Conservation (phyloP, 176 grass and related monocot genomes). For the Juncus inflexus region DNA sequence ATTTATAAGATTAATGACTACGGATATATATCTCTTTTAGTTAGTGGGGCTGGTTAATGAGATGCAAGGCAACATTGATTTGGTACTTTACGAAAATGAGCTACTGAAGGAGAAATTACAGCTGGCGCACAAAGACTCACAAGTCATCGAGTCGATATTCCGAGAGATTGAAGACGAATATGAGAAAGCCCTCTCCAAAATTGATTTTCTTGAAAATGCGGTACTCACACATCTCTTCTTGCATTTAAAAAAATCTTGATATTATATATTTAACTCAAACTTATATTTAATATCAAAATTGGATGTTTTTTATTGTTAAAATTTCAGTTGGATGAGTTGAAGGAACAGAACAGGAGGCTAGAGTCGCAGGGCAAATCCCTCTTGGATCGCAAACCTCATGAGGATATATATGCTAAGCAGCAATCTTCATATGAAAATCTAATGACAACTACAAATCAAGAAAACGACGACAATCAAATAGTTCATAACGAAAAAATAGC, state of each 20-base stretch:
- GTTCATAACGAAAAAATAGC: conserved; percentile 9
- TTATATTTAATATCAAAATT: not conserved
- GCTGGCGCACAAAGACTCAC: conserved; percentile 28
- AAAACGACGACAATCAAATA: not conserved
- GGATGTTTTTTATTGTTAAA: not conserved
- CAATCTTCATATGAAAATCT: too few species aligned
- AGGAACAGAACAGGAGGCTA: conserved; percentile 34
- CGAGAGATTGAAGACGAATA: conserved; percentile 45
- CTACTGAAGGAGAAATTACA: conserved; percentile 33
- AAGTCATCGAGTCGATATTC: conserved; percentile 11
- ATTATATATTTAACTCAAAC: not conserved
- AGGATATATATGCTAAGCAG: not conserved
- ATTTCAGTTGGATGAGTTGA: conserved; percentile 32
- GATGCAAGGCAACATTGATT: conserved; percentile 36
- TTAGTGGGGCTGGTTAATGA: conserved; percentile 33
- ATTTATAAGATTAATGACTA: conserved; percentile 1
- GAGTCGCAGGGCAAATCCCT: conserved; percentile 17
- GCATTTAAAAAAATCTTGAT: not conserved
- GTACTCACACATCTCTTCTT: conserved; percentile 7
- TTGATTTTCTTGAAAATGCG: conserved; percentile 42
- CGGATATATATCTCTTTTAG: not conserved
- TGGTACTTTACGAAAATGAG: conserved; percentile 29
- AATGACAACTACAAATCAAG: not conserved
- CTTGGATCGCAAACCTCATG: conserved; percentile 3
- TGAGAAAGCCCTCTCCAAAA: conserved; percentile 35